Base-by-base conservation (phyloP, 305 asterid species). In the Lippia alba region DNA sequence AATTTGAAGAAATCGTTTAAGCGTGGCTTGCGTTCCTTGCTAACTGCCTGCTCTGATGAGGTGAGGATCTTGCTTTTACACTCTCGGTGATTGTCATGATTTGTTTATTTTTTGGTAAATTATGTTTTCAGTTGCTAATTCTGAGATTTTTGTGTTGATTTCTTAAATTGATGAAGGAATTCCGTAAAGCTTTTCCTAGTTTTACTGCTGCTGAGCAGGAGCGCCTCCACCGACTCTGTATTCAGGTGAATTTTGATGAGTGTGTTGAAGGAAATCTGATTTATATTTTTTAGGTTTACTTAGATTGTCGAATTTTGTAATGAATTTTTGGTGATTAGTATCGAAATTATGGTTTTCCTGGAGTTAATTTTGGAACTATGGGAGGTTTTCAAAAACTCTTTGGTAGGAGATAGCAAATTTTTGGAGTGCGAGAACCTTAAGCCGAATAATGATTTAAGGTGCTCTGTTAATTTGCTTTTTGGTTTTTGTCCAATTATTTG, bases 31-130 rank as follows among this genome's bases (percentile, higher is more conserved):
- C 81, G 85, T 24, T 76, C 83, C 80, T 61, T 87, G 18, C 56
- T 89, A 48, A 82, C 89, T 18, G 77, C 91, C 51, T 89, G 90
- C 72, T 74, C 96, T 39, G 67, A 69, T 32, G 90, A 87, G 96
- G 93, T 80, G 32, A 56, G 73, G 64, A 64, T 70, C 59, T 66
- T 50, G 45, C 9, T 67, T 69, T 34, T 57, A 51, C 30, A 18
- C 65, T 48, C 14, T 50, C 60, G 34, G 0, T 46, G 61, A 39
- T 59, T 51, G 19, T 19, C 18, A 6, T 8, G 30, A 24, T 49
- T 14, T 12, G 45, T 34, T 12, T 65, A 59, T 3, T 44, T 5
- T 64, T 33, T 55, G n/a, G n/a, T n/a, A n/a, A n/a, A n/a, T n/a
- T 24, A 24, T 1, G 30, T 24, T 24, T 24, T 3, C 30, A 24